These are phyloP conservation scores for Fusarium musae DNA, from an alignment of 2,329 filamentous ascomycete species.

Conservation along the genomic window DNA sequence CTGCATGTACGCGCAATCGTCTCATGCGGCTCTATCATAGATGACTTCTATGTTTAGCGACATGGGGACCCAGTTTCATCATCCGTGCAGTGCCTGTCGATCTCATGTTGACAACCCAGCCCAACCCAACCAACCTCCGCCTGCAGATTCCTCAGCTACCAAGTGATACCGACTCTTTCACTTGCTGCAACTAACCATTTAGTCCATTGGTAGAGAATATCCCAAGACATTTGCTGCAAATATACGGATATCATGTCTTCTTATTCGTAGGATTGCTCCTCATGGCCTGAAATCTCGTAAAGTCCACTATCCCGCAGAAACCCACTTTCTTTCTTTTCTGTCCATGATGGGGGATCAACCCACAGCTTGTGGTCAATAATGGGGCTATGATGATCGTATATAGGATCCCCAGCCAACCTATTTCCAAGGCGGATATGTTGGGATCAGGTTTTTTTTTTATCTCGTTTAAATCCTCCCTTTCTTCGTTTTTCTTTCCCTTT, in stretches of 20 bases:
- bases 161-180: background rate
- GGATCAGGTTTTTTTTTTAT: background rate
- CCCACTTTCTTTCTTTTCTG: slow-evolving; percentile 5
- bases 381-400: slow-evolving; percentile 29
- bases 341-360: slow-evolving; percentile 19
- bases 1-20: slow-evolving; percentile 23
- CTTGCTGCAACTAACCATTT: background rate
- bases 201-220: background rate
- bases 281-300: slow-evolving; percentile 9
- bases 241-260: background rate
- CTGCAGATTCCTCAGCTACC: background rate
- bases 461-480: slow-evolving; percentile 4
- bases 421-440: background rate
- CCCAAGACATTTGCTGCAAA: background rate
- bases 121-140: background rate
- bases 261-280: background rate
- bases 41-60: slow-evolving; percentile 30
- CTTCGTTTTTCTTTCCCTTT: background rate
- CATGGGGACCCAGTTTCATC: background rate
- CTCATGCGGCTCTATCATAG: slow-evolving; percentile 24
- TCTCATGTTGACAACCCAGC: slow-evolving; percentile 9
- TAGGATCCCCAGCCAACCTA: slow-evolving; percentile 10
- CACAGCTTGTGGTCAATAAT: slow-evolving; percentile 4
- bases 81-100: slow-evolving; percentile 26
- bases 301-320: slow-evolving; percentile 24